Conservation (phyloP, 805 yeast species). For the Clavispora santaluciae region DNA sequence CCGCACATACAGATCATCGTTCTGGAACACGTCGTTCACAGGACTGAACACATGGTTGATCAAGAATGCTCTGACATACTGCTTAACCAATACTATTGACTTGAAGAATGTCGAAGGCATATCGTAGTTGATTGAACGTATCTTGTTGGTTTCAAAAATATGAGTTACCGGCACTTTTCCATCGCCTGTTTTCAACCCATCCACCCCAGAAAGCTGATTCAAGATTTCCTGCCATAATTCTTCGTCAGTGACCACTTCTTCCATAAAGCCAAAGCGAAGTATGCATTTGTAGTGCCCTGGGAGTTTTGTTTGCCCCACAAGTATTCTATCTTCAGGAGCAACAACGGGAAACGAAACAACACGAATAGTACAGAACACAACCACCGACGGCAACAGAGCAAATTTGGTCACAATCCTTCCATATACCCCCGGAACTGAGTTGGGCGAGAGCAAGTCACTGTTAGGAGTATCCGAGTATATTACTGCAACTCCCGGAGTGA, state of each 20-base stretch:
- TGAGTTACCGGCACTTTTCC: conserved; percentile 21
- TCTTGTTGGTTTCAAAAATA: conserved; percentile 26
- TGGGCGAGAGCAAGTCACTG: conserved; percentile 36
- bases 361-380: conserved; percentile 41
- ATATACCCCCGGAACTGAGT: conserved; percentile 43
- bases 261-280: conserved; percentile 49
- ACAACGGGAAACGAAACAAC: conserved; percentile 41
- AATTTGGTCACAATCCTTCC: conserved; percentile 35
- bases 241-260: conserved; percentile 21
- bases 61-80: conserved; percentile 15
- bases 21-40: conserved; percentile 18
- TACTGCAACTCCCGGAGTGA: conserved; percentile 36
- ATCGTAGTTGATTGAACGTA: conserved; percentile 18
- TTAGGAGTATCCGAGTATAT: conserved; percentile 36
- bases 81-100: conserved; percentile 8
- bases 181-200: conserved; percentile 6
- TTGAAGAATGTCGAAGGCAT: conserved; percentile 15
- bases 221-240: conserved; percentile 19
- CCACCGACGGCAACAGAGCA: conserved; percentile 39
- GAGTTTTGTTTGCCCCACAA: conserved; percentile 35
- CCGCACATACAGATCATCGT: conserved; percentile 17
- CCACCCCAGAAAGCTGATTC: conserved; percentile 16
- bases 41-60: conserved; percentile 27
- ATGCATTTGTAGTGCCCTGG: conserved; percentile 47
- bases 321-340: conserved; percentile 33